A percentile compares a stretch with the other conserved stretches of the same genome.
phyloP scores from a whole-genome alignment of 208 protist genomes.

The Leptomonas pyrrhocoris region DNA sequence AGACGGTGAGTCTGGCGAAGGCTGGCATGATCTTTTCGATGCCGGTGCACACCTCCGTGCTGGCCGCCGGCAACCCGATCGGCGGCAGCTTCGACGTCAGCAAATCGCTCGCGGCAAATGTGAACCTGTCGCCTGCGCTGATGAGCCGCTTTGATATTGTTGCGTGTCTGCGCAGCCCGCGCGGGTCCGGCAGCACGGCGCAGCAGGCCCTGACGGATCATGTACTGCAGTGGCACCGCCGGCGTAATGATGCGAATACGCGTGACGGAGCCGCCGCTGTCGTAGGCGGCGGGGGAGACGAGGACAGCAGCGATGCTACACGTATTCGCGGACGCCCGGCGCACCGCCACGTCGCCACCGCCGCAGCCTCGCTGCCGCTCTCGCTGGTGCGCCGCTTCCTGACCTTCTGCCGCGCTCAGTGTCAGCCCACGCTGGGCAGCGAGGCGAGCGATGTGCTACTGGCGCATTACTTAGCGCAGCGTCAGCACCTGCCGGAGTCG shows the following conservation, averaged over 20 bases:
- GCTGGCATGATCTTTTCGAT: conserved; percentile 97
- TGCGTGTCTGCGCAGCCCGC: conserved; percentile 86
- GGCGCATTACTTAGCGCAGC: conserved; percentile 68
- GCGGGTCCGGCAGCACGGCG: conserved; percentile 21
- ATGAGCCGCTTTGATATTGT: conserved; percentile 99
- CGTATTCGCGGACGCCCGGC: not conserved
- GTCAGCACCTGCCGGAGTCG: conserved; percentile 35
- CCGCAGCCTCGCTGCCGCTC: conserved; percentile 46
- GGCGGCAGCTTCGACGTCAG: conserved; percentile 92
- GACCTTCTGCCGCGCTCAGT: conserved; percentile 65
- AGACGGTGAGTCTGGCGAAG: conserved; percentile 99
- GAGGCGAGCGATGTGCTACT: conserved; percentile 69
- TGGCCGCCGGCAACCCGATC: conserved; percentile 98
- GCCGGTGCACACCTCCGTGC: conserved; percentile 95
- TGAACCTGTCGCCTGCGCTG: conserved; percentile 94
- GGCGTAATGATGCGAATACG: not conserved
- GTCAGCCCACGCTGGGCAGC: conserved; percentile 59
- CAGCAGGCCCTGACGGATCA: conserved; percentile 90
- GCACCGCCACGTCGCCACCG: conserved; percentile 19
- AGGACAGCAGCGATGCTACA: not conserved
- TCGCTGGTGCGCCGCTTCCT: conserved; percentile 76
- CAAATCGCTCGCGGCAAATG: conserved; percentile 97
- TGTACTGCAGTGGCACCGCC: conserved; percentile 91
- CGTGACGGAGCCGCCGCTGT: not conserved
- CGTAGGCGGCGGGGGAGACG: not conserved